Conservation (phyloP, 148 eudicot species). For the Vaccinium vitisidaea region DNA sequence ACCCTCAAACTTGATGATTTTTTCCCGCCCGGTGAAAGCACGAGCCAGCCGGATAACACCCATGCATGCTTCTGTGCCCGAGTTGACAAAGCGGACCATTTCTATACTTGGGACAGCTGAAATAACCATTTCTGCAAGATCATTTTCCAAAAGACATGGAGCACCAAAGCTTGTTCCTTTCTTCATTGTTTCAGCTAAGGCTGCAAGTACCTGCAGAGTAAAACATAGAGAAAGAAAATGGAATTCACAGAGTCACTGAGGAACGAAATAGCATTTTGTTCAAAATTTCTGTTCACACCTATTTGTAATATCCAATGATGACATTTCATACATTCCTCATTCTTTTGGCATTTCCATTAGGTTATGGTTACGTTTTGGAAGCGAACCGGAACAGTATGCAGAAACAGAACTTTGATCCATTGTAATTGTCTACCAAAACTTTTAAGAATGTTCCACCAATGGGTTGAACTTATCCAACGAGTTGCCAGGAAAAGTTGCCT, state of each 20-base stretch:
- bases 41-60: slow-evolving; percentile 93
- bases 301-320: background rate
- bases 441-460: background rate
- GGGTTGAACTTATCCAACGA: background rate
- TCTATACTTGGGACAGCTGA: slow-evolving; percentile 95
- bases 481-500: background rate
- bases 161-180: slow-evolving; percentile 99
- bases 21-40: slow-evolving; percentile 75
- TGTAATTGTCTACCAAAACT: background rate
- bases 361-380: background rate
- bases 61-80: slow-evolving; percentile 99
- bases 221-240: background rate
- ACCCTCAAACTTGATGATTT: slow-evolving; percentile 91
- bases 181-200: slow-evolving; percentile 91
- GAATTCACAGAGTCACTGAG: background rate
- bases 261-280: background rate
- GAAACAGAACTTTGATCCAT: background rate
- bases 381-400: background rate
- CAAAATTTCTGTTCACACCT: background rate
- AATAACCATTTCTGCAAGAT: slow-evolving; percentile 86
- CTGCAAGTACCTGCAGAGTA: slow-evolving; percentile 74
- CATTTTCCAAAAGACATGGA: slow-evolving; percentile 91
- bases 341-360: background rate
- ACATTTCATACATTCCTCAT: background rate
- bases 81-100: slow-evolving; percentile 97